These are phyloP conservation scores for Calonectria fujianensis DNA, from an alignment of 2,329 filamentous ascomycete genomes.

Conservation along the genomic window DNA sequence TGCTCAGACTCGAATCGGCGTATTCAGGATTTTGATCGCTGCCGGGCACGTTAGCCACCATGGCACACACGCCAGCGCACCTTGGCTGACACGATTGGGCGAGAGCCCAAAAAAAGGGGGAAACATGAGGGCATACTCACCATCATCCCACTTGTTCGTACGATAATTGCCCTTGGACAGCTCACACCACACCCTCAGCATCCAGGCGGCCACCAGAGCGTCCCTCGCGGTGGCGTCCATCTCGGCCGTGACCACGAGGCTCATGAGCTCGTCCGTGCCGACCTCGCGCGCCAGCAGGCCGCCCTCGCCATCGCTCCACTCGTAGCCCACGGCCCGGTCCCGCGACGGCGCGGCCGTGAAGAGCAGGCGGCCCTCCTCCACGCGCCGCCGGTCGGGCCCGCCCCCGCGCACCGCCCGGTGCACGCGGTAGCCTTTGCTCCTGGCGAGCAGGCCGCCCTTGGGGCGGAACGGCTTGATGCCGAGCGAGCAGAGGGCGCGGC, in stretches of 20 bases:
- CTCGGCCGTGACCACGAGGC: conserved; percentile 57
- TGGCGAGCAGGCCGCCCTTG: conserved; percentile 46
- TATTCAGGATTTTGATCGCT: conserved; percentile 43
- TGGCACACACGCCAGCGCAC: not conserved
- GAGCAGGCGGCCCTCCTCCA: conserved; percentile 51
- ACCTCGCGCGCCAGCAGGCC: conserved; percentile 59
- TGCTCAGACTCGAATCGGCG: conserved; percentile 4
- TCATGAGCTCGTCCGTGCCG: conserved; percentile 52
- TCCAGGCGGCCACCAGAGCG: conserved; percentile 61
- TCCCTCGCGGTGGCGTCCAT: conserved; percentile 56
- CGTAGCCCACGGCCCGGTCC: conserved; percentile 54
- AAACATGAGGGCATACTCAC: conserved; percentile 38
- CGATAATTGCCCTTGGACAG: conserved; percentile 58
- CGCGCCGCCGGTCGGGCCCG: conserved; percentile 48
- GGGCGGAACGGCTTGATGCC: conserved; percentile 55
- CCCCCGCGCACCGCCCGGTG: conserved; percentile 55
- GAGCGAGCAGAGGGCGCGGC: conserved; percentile 55
- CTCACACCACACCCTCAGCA: conserved; percentile 60
- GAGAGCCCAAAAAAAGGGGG: not conserved
- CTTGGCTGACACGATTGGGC: conserved; percentile 10
- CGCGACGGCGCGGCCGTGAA: conserved; percentile 56
- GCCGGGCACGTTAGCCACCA: conserved; percentile 38
- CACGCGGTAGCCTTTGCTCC: conserved; percentile 54
- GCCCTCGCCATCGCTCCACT: conserved; percentile 58
- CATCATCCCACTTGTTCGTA: conserved; percentile 42